Conservation (phyloP, 176 grass and related monocot genomes). For the Oryza meyeriana region DNA sequence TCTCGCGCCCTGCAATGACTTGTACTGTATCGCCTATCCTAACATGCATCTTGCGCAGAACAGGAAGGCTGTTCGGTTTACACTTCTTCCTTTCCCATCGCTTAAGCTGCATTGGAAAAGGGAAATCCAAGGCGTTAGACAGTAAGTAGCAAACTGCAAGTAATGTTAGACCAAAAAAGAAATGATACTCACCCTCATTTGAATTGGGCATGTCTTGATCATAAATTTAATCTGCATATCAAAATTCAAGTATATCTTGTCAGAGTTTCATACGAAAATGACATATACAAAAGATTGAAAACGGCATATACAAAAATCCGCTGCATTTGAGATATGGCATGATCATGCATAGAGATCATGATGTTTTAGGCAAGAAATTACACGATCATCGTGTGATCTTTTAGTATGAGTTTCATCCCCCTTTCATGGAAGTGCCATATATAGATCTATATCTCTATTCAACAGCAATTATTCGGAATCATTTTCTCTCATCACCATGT, state of each 20-base stretch:
- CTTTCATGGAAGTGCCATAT: neutral
- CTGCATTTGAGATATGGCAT: neutral
- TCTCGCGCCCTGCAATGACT: constrained; percentile 81
- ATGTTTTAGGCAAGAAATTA: neutral
- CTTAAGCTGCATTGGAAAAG: constrained; percentile 59
- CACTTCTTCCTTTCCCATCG: constrained; percentile 92
- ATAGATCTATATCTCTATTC: neutral
- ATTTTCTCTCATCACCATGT: neutral
- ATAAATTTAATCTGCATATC: constrained; percentile 54
- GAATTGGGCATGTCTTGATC: constrained; percentile 59
- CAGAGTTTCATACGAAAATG: constrained; percentile 15
- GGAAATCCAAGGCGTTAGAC: neutral
- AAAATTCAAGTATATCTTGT: constrained; percentile 11
- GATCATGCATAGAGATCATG: neutral
- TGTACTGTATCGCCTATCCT: constrained; percentile 86
- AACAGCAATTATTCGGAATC: neutral
- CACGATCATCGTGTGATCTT: neutral
- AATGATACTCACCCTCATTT: constrained; percentile 56
- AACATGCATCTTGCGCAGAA: constrained; percentile 94
- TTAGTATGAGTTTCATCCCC: neutral
- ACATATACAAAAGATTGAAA: neutral
- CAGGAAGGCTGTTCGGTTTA: constrained; percentile 86
- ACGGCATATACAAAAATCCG: neutral
- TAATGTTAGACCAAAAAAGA: neutral
- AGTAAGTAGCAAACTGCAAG: neutral